These are phyloP conservation scores for Phoenix dactylifera DNA, from an alignment of 176 grass and related monocot genomes.

Conservation along the genomic window DNA sequence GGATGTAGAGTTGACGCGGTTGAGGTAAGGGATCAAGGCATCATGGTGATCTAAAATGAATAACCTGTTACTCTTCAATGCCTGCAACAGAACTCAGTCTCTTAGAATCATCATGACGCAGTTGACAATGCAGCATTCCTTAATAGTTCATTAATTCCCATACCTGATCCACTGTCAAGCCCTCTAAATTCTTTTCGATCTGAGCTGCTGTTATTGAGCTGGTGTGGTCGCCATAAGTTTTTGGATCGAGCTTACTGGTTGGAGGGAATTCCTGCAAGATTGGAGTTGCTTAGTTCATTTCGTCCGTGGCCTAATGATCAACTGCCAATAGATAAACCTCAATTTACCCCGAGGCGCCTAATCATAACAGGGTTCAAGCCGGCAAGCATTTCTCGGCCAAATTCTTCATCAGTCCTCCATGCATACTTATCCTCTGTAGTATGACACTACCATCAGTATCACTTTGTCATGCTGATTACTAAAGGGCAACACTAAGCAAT, in stretches of 20 bases:
- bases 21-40: constrained; percentile 64
- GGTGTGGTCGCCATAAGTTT: constrained; percentile 51
- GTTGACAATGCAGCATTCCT: neutral
- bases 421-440: constrained; percentile 43
- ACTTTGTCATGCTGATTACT: too few relatives aligned
- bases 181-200: constrained; percentile 57
- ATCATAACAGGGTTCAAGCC: constrained; percentile 87
- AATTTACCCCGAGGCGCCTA: constrained; percentile 44
- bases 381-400: constrained; percentile 78
- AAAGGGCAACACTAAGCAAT: too few relatives aligned
- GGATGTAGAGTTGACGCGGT: constrained; percentile 41
- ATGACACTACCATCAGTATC: neutral
- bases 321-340: neutral
- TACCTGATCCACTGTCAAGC: constrained; percentile 51
- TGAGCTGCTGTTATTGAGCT: constrained; percentile 68
- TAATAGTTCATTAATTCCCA: neutral
- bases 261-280: constrained; percentile 61
- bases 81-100: constrained; percentile 28
- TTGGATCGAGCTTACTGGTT: constrained; percentile 61
- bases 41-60: constrained; percentile 95
- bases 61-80: constrained; percentile 41
- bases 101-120: neutral
- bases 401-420: constrained; percentile 90
- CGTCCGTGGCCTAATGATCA: neutral
- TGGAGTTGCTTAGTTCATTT: neutral